Base-by-base conservation (phyloP, 2,329 filamentous ascomycete genomes). In the Aureobasidium sp. region DNA sequence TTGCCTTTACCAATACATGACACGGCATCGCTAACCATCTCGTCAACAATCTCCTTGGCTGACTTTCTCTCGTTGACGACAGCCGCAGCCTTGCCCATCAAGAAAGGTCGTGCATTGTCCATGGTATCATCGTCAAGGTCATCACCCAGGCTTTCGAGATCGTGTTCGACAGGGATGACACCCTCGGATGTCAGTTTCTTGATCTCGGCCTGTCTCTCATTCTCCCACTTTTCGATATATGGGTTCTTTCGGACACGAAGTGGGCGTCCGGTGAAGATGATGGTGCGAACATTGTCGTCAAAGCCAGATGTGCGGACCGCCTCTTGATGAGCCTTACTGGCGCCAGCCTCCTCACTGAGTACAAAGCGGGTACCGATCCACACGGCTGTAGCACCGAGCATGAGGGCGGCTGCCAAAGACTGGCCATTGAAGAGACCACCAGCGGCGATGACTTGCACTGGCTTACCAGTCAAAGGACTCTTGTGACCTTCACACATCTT, bases 331-430 rank as follows among this genome's bases (percentile, higher is more conserved):
- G 89, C 84, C 75, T 90, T 87, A 67, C 94, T 90, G 11, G 94
- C 94, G 70, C 94, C 93, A 60, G 94, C 94, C 81, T 99, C 94
- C 67, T 96, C 89, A 60, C 86, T 86, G 63, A 99, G 84, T 67
- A 99, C 88, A 79, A 99, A 99, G 65, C 94, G 85, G 40, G 94
- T 99, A 72, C 94, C 94, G 67, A 99, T 88, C 94, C 94, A 99
- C 67, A 97, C 94, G 69, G 85, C 94, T 64, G 82, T 84, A 60
- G 94, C 94, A 67, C 94, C 94, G 74, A 97, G 87, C 84, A 95
- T 95, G 64, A 99, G 83, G 57, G 93, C 82, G 6, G 94, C 89
- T 55, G 94, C 94, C 65, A 97, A 82, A 60, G 89, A 87, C 77
- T 92, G 88, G 65, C 94, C 94, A 77, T 91, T 95, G 83, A 87